Evolutionary conservation across 2,329 filamentous ascomycete species (phyloP).

Genomic region (Scedosporium dehoogii): DNA sequence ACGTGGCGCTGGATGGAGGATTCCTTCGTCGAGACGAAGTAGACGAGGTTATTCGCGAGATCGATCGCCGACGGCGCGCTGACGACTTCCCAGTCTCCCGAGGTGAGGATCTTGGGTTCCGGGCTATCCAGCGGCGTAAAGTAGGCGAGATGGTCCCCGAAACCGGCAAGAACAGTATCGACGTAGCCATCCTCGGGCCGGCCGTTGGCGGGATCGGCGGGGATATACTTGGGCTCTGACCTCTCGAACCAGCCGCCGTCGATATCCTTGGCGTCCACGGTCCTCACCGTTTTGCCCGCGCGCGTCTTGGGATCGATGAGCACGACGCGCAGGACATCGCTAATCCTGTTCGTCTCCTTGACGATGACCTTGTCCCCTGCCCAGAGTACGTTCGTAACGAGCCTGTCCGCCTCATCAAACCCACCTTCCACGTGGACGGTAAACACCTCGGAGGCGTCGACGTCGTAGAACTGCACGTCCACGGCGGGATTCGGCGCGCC

Average conservation of each 20-base stretch:
- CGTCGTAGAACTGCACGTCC: constrained; percentile 78
- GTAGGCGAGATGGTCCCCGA: constrained; percentile 86
- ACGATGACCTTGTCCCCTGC: constrained; percentile 76
- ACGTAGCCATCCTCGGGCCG: constrained; percentile 82
- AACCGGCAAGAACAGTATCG: constrained; percentile 77
- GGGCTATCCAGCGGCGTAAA: constrained; percentile 80
- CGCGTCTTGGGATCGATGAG: constrained; percentile 69
- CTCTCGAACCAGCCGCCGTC: constrained; percentile 98
- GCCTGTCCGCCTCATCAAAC: constrained; percentile 69
- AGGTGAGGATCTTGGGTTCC: constrained; percentile 75
- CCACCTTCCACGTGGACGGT: constrained; percentile 66
- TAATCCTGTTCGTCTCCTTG: constrained; percentile 89
- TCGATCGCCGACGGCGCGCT: constrained; percentile 77
- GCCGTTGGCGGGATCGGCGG: constrained; percentile 67
- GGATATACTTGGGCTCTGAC: constrained; percentile 74
- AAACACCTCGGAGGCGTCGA: constrained; percentile 68
- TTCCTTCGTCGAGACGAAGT: constrained; percentile 81
- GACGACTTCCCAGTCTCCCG: constrained; percentile 87
- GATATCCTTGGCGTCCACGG: constrained; percentile 68
- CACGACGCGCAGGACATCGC: constrained; percentile 79
- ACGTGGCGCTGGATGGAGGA: constrained; percentile 83
- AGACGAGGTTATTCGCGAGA: constrained; percentile 74
- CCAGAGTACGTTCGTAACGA: constrained; percentile 93
- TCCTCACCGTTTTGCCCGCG: constrained; percentile 68
- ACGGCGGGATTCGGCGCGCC: constrained; percentile 90